These are phyloP conservation scores for Sporothrix humicola DNA, from an alignment of 2,329 filamentous ascomycete genomes.

Conservation along the genomic window DNA sequence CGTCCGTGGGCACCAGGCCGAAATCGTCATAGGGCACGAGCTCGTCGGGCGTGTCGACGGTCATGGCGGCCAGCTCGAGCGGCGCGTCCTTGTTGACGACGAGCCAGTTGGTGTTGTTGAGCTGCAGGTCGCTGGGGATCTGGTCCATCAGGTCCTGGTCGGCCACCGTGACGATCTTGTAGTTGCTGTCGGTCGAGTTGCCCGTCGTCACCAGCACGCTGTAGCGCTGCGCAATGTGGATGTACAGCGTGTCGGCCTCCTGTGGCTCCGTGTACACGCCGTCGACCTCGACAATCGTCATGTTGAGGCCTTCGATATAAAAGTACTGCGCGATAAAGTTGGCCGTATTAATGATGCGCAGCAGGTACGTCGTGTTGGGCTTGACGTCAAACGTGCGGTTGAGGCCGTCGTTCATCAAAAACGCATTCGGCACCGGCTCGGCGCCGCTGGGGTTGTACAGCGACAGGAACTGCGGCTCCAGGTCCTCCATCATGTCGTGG, in stretches of 20 bases:
- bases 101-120: conserved; percentile 70
- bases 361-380: conserved; percentile 72
- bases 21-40: conserved; percentile 77
- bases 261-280: conserved; percentile 69
- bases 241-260: conserved; percentile 67
- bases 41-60: conserved; percentile 48
- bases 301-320: conserved; percentile 70
- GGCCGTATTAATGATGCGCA: conserved; percentile 74
- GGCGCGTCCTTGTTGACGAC: conserved; percentile 61
- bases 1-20: conserved; percentile 71
- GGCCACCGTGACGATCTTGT: conserved; percentile 59
- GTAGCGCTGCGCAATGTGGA: conserved; percentile 70
- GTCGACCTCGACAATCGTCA: conserved; percentile 75
- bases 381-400: conserved; percentile 64
- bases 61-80: conserved; percentile 47
- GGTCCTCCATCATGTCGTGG: conserved; percentile 60
- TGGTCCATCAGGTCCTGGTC: conserved; percentile 68
- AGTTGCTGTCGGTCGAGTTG: conserved; percentile 67
- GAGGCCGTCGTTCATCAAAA: conserved; percentile 73
- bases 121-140: conserved; percentile 70
- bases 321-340: conserved; percentile 72
- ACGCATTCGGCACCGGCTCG: conserved; percentile 70
- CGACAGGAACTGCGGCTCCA: conserved; percentile 57
- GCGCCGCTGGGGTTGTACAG: conserved; percentile 62
- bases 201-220: conserved; percentile 68